A percentile compares a stretch with the other conserved stretches of the same genome.
These are phyloP conservation scores for Didymella exigua DNA, from an alignment of 2,329 filamentous ascomycete genomes.

Conservation along the genomic window DNA sequence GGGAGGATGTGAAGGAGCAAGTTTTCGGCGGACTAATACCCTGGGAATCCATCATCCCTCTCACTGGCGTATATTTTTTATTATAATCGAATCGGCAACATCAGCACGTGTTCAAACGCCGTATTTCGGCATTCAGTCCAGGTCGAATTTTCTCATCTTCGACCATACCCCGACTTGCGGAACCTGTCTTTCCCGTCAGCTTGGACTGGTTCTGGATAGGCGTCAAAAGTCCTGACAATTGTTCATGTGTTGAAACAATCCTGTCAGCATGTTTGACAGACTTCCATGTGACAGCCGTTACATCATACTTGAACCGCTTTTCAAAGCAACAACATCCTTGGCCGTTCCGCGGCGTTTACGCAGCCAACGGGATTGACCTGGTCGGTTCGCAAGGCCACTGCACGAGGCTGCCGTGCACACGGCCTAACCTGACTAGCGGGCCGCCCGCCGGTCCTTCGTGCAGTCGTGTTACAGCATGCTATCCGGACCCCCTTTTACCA, in stretches of 20 bases:
- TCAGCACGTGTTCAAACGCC: not conserved
- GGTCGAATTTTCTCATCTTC: not conserved
- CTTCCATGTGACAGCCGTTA: not conserved
- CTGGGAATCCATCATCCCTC: not conserved
- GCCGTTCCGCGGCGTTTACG: conserved; percentile 6
- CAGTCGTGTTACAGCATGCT: not conserved
- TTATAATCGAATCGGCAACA: not conserved
- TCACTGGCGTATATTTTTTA: not conserved
- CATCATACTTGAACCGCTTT: conserved; percentile 6
- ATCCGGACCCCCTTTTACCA: not conserved
- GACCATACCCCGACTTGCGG: not conserved
- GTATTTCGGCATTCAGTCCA: not conserved
- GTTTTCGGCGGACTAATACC: not conserved
- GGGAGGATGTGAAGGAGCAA: conserved; percentile 2
- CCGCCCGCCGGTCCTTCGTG: conserved; percentile 18
- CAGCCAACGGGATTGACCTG: conserved; percentile 5
- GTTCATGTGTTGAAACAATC: not conserved
- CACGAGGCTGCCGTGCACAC: conserved; percentile 21
- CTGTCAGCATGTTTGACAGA: not conserved
- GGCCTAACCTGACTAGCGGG: conserved; percentile 31
- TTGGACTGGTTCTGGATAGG: not conserved
- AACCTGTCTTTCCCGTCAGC: not conserved
- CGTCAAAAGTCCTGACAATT: not conserved
- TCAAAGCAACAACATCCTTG: conserved; percentile 1
- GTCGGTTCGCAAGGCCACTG: conserved; percentile 15